These are phyloP conservation scores for Xylariaceae sp. DNA, from an alignment of 2,329 filamentous ascomycete genomes.

Conservation along the genomic window DNA sequence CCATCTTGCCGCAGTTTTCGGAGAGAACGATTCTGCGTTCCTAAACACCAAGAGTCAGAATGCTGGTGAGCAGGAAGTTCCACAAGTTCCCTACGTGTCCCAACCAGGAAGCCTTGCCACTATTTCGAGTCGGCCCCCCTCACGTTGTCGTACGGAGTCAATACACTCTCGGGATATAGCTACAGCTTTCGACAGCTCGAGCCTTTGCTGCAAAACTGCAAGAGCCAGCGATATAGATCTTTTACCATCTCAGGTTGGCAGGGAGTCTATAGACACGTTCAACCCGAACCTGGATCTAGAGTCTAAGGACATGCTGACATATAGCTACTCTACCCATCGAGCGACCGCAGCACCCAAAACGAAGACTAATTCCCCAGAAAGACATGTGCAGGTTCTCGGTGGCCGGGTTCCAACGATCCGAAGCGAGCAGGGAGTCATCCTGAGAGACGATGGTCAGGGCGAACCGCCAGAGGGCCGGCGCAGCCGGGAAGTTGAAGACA, in stretches of 20 bases:
- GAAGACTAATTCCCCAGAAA: conserved; percentile 21
- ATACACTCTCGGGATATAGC: conserved; percentile 12
- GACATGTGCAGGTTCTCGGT: conserved; percentile 24
- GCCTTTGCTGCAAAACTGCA: conserved; percentile 6
- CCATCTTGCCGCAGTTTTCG: conserved; percentile 17
- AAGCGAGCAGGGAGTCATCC: conserved; percentile 28
- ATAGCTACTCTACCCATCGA: conserved; percentile 20
- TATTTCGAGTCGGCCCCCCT: conserved; percentile 5
- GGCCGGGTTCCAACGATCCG: conserved; percentile 23
- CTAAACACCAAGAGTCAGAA: conserved; percentile 17
- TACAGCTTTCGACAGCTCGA: conserved; percentile 8
- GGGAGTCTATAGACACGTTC: conserved; percentile 28
- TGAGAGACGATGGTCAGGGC: conserved; percentile 21
- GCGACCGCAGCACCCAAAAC: conserved; percentile 18
- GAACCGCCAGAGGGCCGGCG: conserved; percentile 1
- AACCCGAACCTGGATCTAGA: conserved; percentile 26
- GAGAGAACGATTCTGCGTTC: conserved; percentile 21
- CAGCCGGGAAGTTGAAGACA: not conserved
- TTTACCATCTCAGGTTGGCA: conserved; percentile 26
- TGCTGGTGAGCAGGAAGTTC: conserved; percentile 6
- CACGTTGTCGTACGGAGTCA: conserved; percentile 8
- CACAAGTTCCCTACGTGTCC: conserved; percentile 1
- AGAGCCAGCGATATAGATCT: conserved; percentile 28
- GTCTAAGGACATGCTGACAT: conserved; percentile 17
- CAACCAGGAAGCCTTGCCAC: conserved; percentile 1